Evolutionary conservation across 768 basidiomycete genomes (phyloP).

Genomic region (Boletus bicolor): DNA sequence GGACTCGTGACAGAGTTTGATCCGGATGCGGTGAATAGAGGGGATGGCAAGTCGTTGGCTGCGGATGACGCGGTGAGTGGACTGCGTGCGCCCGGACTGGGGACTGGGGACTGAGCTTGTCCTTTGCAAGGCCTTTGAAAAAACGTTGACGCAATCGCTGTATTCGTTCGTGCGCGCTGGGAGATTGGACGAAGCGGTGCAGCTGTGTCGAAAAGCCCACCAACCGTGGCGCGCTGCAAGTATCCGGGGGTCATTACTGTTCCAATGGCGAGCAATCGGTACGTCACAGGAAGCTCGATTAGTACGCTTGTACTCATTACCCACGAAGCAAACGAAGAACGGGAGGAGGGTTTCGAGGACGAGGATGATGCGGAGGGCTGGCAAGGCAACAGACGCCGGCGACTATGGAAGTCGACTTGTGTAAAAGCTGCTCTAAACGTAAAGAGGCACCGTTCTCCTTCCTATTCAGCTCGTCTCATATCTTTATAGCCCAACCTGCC

Average conservation of each 20-base stretch:
- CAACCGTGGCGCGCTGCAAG: conserved; percentile 93
- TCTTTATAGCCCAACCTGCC: conserved; percentile 50
- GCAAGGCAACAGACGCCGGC: conserved; percentile 74
- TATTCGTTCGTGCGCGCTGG: conserved; percentile 84
- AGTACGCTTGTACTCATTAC: conserved; percentile 33
- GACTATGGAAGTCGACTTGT: conserved; percentile 87
- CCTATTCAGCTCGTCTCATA: conserved; percentile 4
- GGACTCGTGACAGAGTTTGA: conserved; percentile 69
- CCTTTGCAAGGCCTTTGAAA: conserved; percentile 70
- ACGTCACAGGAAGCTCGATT: conserved; percentile 20
- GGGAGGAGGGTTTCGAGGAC: conserved; percentile 45
- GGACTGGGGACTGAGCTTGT: background rate
- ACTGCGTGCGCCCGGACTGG: background rate
- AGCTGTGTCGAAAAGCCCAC: conserved; percentile 75
- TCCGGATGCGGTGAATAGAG: conserved; percentile 71
- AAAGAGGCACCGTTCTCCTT: background rate
- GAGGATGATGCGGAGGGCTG: conserved; percentile 46
- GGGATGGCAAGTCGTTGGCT: conserved; percentile 57
- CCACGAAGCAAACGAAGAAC: conserved; percentile 45
- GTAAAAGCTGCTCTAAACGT: conserved; percentile 76
- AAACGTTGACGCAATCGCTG: conserved; percentile 68
- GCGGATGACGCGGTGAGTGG: conserved; percentile 73
- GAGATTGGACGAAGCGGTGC: conserved; percentile 78
- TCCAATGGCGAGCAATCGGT: conserved; percentile 75
- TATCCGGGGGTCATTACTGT: conserved; percentile 77